Evolutionary conservation across 139 green algal species (phyloP).

Genomic region (Tetradesmus obliquus): DNA sequence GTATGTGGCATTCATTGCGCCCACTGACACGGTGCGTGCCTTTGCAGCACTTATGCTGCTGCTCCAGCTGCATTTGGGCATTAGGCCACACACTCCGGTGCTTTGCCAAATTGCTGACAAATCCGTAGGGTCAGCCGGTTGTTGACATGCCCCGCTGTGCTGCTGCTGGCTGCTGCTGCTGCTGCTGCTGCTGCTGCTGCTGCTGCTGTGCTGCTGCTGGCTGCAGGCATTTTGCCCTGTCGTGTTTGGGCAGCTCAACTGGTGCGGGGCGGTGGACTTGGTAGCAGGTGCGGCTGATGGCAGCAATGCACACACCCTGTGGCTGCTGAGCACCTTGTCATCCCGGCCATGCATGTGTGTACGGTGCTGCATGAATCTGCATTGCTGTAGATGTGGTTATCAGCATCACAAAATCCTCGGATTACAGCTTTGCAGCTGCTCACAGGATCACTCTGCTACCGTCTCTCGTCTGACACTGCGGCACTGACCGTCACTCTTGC

Average conservation of each 20-base stretch:
- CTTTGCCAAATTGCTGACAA: not conserved
- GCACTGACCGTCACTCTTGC: not conserved
- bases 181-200: too few relatives aligned
- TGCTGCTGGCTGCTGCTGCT: too few relatives aligned
- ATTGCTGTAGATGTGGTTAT: too few relatives aligned
- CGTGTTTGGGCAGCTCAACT: slow-evolving; percentile 26
- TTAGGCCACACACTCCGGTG: not conserved
- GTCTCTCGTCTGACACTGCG: not conserved
- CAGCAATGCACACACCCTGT: not conserved
- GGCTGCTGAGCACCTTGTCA: not conserved
- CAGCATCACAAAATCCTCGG: too few relatives aligned
- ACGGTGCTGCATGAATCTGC: too few relatives aligned
- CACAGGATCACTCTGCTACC: too few relatives aligned
- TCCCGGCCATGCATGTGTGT: too few relatives aligned
- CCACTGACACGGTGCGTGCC: too few relatives aligned
- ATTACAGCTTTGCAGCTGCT: too few relatives aligned
- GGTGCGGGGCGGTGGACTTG: not conserved
- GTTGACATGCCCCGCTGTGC: slow-evolving; percentile 18
- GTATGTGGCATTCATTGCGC: not conserved
- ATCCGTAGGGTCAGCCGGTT: not conserved
- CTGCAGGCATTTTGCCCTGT: slow-evolving; percentile 29
- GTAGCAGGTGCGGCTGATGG: not conserved
- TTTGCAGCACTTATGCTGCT: too few relatives aligned
- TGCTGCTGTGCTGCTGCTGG: not conserved
- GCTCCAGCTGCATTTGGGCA: too few relatives aligned